Evolutionary conservation across 768 basidiomycete species (phyloP), one percentile per base, ranked within the genome.

Genomic region (Termitomyces sp.): DNA sequence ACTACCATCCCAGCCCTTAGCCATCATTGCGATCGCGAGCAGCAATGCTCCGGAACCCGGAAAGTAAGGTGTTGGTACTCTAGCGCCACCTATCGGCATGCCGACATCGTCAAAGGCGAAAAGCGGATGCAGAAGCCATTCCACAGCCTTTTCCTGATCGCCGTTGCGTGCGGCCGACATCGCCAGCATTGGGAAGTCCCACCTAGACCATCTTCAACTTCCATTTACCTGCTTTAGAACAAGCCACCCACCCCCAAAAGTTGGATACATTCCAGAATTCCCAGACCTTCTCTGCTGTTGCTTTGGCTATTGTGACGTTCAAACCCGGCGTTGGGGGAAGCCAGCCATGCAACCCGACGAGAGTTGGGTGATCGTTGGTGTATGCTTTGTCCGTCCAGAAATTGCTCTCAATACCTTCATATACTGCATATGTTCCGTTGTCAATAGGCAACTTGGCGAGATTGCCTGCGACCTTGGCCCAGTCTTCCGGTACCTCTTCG

Each of bases 141-240:
- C 78, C 6, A 86, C 63, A 0, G 83, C 84, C 62, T 79, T 70
- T 41, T 77, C 76, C 6, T 73, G 65, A 33, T 83, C 71, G 5
- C 80, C 79, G 47, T 79, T 79, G 2, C 83, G 73, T 20, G 83
- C 83, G 12, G 84, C 83, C 2, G 80, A 81, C 81, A 86, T 84
- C 0, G 83, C 83, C 2, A 85, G 76, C 78, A 84, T 80, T 0
- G 82, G 81, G 61, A 84, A 85, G 65, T 85, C 84, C 84, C 83
- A 86, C 37, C 82, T 41, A 31, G 6, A 42, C 7, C 39, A 47
- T 30, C 8, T 33, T 50, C 41, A 56, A 57, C 22, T 41, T n/a
- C 6, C 20, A 42, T 56, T 31, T 42, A 20, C 41, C 39, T 47
- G 31, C 13, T 27, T n/a, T 12, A 6, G 7, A 20, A 20, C 31